Evolutionary conservation across 2,329 filamentous ascomycete species (phyloP).

Genomic region (Beauveria australis): DNA sequence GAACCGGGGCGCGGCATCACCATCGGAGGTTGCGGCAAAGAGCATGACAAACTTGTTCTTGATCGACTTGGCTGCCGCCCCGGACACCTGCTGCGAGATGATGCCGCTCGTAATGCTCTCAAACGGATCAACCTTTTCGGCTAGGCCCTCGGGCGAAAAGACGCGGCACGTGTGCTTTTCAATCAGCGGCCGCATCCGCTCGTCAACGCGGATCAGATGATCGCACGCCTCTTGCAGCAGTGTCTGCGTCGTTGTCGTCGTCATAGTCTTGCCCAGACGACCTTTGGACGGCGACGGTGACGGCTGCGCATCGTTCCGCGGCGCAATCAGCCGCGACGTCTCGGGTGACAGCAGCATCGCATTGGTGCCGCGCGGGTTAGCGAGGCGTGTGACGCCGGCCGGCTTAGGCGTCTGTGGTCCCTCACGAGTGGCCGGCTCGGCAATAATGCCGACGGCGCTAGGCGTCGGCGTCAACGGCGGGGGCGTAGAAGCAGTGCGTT

Average conservation of each 20-base stretch:
- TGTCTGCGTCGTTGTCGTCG: slow-evolving; percentile 55
- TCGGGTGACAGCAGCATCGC: slow-evolving; percentile 64
- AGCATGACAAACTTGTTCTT: slow-evolving; percentile 74
- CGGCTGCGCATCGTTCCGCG: slow-evolving; percentile 32
- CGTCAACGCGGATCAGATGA: slow-evolving; percentile 66
- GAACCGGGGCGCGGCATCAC: slow-evolving; percentile 38
- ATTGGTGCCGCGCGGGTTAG: slow-evolving; percentile 57
- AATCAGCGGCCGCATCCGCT: slow-evolving; percentile 62
- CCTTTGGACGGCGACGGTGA: slow-evolving; percentile 38
- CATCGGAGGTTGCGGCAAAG: slow-evolving; percentile 38
- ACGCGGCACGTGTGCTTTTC: slow-evolving; percentile 67
- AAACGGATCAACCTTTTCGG: slow-evolving; percentile 83
- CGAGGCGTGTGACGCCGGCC: slow-evolving; percentile 44
- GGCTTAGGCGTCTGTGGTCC: slow-evolving; percentile 31
- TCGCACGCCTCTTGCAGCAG: slow-evolving; percentile 68
- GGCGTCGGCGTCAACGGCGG: slow-evolving; percentile 40
- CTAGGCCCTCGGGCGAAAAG: slow-evolving; percentile 75
- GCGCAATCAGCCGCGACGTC: slow-evolving; percentile 53
- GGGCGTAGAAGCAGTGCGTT: slow-evolving; percentile 18
- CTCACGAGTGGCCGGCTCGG: slow-evolving; percentile 17
- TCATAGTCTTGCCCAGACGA: slow-evolving; percentile 13
- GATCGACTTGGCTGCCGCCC: slow-evolving; percentile 83
- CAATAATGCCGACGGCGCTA: slow-evolving; percentile 33
- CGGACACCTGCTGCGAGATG: slow-evolving; percentile 93
- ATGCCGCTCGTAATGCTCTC: slow-evolving; percentile 76